Conservation (phyloP, 768 basidiomycete species). For the Mycena polygramma region DNA sequence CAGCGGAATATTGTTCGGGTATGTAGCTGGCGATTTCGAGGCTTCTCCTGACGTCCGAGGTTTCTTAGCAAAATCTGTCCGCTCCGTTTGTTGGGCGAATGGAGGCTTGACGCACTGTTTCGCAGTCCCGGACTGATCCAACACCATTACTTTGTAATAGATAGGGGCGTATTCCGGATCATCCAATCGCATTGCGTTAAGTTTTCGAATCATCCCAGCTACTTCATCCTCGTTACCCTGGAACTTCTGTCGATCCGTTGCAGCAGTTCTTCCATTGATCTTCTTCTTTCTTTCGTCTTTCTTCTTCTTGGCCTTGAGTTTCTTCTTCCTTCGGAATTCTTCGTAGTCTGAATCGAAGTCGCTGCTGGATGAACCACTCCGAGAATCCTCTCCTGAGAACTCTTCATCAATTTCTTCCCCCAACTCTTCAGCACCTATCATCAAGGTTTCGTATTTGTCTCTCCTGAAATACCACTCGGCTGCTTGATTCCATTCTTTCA, state of each 20-base stretch:
- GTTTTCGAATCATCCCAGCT: background rate
- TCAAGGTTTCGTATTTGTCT: conserved; percentile 13
- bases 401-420: conserved; percentile 13
- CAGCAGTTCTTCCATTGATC: no score
- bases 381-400: conserved; percentile 17
- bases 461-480: conserved; percentile 23
- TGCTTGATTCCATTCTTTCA: conserved; percentile 1
- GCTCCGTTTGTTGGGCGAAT: background rate
- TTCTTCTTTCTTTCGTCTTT: background rate
- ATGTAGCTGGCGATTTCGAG: background rate
- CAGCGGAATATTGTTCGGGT: background rate
- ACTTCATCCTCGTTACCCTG: conserved; percentile 13
- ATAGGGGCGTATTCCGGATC: conserved; percentile 29
- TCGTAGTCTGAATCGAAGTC: background rate
- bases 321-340: background rate
- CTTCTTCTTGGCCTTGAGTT: background rate
- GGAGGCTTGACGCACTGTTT: conserved; percentile 6
- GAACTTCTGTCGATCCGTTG: background rate
- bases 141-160: conserved; percentile 25
- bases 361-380: background rate
- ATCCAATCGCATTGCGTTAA: conserved; percentile 16
- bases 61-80: no score
- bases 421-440: conserved; percentile 4
- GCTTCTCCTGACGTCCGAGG: no score
- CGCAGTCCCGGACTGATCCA: conserved; percentile 6